phyloP scores from a whole-genome alignment of 2,329 filamentous ascomycete species.

The Rutstroemia sp. region DNA sequence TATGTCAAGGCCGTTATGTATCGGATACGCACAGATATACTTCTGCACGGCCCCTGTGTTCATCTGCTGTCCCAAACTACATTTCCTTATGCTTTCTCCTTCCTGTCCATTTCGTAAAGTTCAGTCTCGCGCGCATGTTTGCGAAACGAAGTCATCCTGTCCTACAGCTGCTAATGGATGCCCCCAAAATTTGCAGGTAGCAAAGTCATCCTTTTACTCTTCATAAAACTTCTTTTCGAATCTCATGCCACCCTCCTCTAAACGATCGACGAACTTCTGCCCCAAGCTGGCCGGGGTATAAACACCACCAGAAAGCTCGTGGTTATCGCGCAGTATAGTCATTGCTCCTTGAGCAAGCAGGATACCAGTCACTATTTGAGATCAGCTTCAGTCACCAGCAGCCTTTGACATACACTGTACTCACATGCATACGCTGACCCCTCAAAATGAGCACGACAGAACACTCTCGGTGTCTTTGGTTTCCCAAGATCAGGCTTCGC shows the following conservation, averaged over 20 bases:
- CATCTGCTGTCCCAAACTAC: no score
- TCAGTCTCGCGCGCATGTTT: no score
- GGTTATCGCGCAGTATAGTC: constrained; percentile 56
- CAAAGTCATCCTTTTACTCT: constrained; percentile 6
- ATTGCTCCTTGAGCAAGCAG: constrained; percentile 57
- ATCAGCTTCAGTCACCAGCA: constrained; percentile 9
- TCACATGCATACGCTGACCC: constrained; percentile 60
- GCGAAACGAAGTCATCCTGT: no score
- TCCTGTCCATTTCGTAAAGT: no score
- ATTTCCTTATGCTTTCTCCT: no score
- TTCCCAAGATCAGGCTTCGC: constrained; percentile 49
- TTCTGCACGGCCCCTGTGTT: no score
- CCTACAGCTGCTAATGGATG: no score
- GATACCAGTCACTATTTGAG: constrained; percentile 51
- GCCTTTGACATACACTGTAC: constrained; percentile 21
- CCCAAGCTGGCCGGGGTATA: constrained; percentile 68
- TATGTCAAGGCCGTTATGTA: no score
- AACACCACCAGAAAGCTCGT: constrained; percentile 54
- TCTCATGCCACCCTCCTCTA: constrained; percentile 50
- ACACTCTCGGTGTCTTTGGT: constrained; percentile 35
- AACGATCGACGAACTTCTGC: constrained; percentile 55
- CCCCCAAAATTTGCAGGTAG: no score
- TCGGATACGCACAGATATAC: no score
- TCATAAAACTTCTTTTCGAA: constrained; percentile 46
- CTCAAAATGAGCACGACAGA: constrained; percentile 45